phyloP scores from a whole-genome alignment of 2,329 filamentous ascomycete species.

The Aspergillus caelatus region DNA sequence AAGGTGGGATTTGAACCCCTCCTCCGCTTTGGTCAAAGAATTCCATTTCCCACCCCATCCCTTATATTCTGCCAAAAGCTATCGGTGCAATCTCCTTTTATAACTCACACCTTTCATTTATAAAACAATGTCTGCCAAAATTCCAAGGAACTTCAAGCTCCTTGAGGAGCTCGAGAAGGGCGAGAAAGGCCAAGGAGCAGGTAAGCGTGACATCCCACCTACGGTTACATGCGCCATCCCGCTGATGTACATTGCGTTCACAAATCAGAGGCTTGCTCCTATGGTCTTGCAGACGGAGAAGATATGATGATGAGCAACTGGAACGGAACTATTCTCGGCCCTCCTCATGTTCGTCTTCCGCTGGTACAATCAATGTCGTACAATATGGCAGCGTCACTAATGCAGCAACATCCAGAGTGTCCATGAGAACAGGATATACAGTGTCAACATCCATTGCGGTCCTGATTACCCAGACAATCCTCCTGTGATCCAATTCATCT shows the following conservation, averaged over 20 bases:
- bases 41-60: conserved; percentile 14
- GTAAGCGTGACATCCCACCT: conserved; percentile 39
- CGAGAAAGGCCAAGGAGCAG: conserved; percentile 93
- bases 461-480: conserved; percentile 85
- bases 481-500: conserved; percentile 88
- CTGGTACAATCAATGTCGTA: conserved; percentile 1
- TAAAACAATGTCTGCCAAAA: conserved; percentile 65
- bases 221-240: conserved; percentile 12
- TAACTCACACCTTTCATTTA: not conserved
- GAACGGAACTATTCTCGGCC: conserved; percentile 96
- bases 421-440: conserved; percentile 99
- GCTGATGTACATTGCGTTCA: conserved; percentile 28
- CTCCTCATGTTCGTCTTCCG: conserved; percentile 75
- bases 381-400: conserved; percentile 17
- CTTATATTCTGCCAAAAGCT: not conserved
- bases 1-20: conserved; percentile 24
- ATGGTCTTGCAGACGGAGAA: conserved; percentile 90
- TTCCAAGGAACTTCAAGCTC: conserved; percentile 94
- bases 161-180: conserved; percentile 98
- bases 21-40: conserved; percentile 19
- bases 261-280: conserved; percentile 84
- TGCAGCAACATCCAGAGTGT: conserved; percentile 65
- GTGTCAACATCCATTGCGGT: conserved; percentile 94
- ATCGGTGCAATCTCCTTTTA: not conserved
- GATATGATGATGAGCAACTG: conserved; percentile 97